phyloP scores from a whole-genome alignment of 2,329 filamentous ascomycete genomes.

The Zymoseptoria pseudotritici region DNA sequence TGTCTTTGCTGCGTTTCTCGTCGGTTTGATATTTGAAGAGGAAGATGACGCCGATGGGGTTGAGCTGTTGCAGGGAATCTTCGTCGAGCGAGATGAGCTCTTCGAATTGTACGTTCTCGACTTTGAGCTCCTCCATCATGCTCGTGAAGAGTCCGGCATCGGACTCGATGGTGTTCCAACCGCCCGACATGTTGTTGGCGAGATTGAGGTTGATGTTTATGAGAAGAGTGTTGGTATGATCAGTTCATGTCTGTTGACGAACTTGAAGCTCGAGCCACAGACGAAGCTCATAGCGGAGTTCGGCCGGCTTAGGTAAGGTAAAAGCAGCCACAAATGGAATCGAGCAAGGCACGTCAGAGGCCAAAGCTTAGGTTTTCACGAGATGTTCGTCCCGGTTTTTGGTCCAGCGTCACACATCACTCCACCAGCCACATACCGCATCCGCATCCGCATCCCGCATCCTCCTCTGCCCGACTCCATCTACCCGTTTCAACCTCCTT shows the following conservation, averaged over 20 bases:
- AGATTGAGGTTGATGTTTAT: background rate
- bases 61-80: slow-evolving; percentile 58
- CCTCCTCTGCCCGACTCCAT: background rate
- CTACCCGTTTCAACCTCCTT: background rate
- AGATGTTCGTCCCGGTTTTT: too few relatives aligned
- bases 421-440: background rate
- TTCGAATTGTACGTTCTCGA: slow-evolving; percentile 92
- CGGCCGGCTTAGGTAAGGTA: too few relatives aligned
- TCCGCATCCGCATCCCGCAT: background rate
- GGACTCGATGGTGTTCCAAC: slow-evolving; percentile 97
- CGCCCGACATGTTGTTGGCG: slow-evolving; percentile 42
- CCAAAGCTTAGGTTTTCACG: too few relatives aligned
- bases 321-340: too few relatives aligned
- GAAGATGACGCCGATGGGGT: slow-evolving; percentile 73
- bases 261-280: background rate
- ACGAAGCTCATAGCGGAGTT: too few relatives aligned
- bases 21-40: slow-evolving; percentile 93
- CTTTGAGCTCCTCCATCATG: slow-evolving; percentile 84
- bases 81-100: slow-evolving; percentile 86
- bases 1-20: slow-evolving; percentile 50
- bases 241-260: background rate
- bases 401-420: background rate
- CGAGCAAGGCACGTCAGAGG: too few relatives aligned
- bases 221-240: background rate
- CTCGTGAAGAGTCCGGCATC: slow-evolving; percentile 97